Percentiles rank a stretch among this genome's conserved stretches.
Evolutionary conservation across 2,329 filamentous ascomycete species (phyloP).

Genomic region (Parastagonospora avenae): DNA sequence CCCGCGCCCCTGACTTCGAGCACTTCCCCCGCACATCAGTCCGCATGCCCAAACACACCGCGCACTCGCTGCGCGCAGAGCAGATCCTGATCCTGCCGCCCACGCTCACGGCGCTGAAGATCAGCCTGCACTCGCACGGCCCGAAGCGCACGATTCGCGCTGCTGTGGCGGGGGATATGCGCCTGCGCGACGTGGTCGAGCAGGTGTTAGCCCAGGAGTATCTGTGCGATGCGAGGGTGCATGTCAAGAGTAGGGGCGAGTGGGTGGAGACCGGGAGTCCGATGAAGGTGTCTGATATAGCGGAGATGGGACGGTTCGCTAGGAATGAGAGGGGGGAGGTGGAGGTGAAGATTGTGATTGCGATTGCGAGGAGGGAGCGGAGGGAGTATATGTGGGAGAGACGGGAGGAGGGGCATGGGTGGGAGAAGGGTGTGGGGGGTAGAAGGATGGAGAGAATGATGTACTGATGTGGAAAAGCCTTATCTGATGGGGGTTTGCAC

Average conservation of each 20-base stretch:
- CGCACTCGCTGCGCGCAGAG: background rate
- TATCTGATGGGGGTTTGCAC: background rate
- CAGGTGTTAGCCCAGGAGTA: slow-evolving; percentile 10
- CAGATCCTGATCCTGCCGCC: slow-evolving; percentile 13
- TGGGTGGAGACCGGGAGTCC: slow-evolving; percentile 11
- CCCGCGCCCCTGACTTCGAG: background rate
- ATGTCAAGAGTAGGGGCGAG: slow-evolving; percentile 12
- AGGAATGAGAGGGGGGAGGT: slow-evolving; percentile 8
- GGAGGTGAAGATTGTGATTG: slow-evolving; percentile 10
- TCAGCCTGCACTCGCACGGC: background rate
- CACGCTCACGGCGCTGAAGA: slow-evolving; percentile 3
- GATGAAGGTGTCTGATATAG: slow-evolving; percentile 7
- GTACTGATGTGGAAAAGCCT: background rate
- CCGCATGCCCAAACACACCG: background rate
- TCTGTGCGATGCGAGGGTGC: background rate
- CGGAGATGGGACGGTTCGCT: slow-evolving; percentile 3
- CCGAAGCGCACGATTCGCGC: slow-evolving; percentile 1
- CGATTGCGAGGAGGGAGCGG: background rate
- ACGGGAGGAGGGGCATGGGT: slow-evolving; percentile 2
- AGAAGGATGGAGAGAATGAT: slow-evolving; percentile 10
- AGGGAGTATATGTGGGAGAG: background rate
- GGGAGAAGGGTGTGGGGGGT: slow-evolving; percentile 10
- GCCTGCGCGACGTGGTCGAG: slow-evolving; percentile 12
- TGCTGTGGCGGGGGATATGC: slow-evolving; percentile 15
- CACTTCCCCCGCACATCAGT: background rate